Conservation (phyloP, 2,329 filamentous ascomycete species). For the Claviceps sp. region DNA sequence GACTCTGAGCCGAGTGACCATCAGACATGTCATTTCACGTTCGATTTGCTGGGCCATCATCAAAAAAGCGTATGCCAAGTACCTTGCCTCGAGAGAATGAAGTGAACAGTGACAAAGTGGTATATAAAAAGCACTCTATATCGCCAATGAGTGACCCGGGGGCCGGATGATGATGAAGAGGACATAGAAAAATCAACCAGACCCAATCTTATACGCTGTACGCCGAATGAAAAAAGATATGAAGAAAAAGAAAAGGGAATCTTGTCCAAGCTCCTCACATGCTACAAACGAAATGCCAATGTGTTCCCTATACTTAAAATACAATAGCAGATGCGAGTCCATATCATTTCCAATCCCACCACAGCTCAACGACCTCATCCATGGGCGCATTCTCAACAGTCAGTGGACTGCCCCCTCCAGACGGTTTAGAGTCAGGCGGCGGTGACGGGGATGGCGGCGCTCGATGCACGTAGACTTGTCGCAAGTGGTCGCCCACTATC, state of each 20-base stretch:
- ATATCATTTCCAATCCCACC: constrained; percentile 24
- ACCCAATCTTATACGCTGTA: not conserved
- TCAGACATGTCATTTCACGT: no score
- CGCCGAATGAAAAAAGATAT: not conserved
- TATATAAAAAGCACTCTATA: no score
- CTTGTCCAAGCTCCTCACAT: not conserved
- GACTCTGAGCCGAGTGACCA: no score
- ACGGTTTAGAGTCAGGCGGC: not conserved
- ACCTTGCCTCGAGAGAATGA: no score
- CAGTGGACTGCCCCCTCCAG: not conserved
- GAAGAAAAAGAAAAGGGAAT: not conserved
- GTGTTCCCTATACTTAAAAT: not conserved
- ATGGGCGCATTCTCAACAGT: constrained; percentile 20
- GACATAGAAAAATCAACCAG: no score
- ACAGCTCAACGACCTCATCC: constrained; percentile 35
- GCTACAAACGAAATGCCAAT: not conserved
- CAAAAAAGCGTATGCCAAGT: no score
- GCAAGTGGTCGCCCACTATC: constrained; percentile 28
- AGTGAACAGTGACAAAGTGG: no score
- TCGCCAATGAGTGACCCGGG: no score
- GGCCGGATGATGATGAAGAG: not conserved
- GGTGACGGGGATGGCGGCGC: constrained; percentile 10
- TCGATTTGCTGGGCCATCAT: no score
- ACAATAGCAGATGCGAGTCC: not conserved
- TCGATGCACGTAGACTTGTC: constrained; percentile 41